phyloP scores from a whole-genome alignment of 2,329 filamentous ascomycete species.

The Parascedosporium putredinis region DNA sequence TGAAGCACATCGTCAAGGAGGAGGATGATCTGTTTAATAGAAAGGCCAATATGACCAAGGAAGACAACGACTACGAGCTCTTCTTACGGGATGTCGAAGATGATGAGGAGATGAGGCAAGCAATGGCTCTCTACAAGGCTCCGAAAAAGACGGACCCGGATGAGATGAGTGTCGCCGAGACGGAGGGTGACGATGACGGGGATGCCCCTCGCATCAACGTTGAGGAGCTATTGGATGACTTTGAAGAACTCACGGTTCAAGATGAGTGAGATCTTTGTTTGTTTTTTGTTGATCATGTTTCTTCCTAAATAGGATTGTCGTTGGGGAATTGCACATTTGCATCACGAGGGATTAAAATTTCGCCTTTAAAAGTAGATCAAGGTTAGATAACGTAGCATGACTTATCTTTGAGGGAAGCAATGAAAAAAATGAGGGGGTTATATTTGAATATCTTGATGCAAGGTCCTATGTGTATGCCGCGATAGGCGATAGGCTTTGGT shows the following conservation, averaged over 20 bases:
- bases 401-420: not conserved
- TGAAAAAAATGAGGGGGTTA: not conserved
- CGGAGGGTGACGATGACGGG: slow-evolving; percentile 53
- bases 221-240: slow-evolving; percentile 80
- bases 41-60: slow-evolving; percentile 76
- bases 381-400: not conserved
- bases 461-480: no score
- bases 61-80: slow-evolving; percentile 92
- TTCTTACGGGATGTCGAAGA: slow-evolving; percentile 97
- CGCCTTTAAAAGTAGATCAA: no score
- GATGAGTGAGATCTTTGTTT: no score
- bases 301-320: slow-evolving; percentile 7
- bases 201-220: slow-evolving; percentile 61
- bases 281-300: not conserved
- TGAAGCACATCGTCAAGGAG: slow-evolving; percentile 87
- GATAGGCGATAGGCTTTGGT: no score
- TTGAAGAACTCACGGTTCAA: slow-evolving; percentile 71
- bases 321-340: no score
- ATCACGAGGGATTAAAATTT: no score
- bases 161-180: slow-evolving; percentile 59
- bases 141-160: slow-evolving; percentile 39
- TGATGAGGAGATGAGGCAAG: slow-evolving; percentile 75
- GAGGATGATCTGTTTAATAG: slow-evolving; percentile 78
- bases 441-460: no score
- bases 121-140: slow-evolving; percentile 77